Percentiles rank a stretch among this genome's conserved stretches.
phyloP scores from a whole-genome alignment of 108 stramenopile species.

The Schizochytrium sp. region DNA sequence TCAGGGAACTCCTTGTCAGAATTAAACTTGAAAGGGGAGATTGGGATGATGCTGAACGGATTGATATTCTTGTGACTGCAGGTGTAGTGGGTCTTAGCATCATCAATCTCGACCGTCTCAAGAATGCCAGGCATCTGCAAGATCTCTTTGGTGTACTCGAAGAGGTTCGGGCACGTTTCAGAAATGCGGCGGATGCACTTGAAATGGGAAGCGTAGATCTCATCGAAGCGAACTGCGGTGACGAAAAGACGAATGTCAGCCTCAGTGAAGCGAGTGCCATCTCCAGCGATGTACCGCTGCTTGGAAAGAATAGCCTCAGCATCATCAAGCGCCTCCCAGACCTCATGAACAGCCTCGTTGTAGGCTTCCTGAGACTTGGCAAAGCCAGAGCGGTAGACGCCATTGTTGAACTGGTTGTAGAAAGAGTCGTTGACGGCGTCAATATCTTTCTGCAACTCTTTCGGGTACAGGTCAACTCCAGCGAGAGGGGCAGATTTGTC shows the following conservation, averaged over 20 bases:
- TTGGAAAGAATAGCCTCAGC: conserved; percentile 83
- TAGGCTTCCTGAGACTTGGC: conserved; percentile 91
- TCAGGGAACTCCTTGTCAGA: background rate
- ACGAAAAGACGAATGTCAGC: conserved; percentile 95
- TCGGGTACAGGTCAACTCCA: conserved; percentile 88
- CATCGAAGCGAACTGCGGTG: conserved; percentile 93
- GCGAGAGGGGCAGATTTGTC: conserved; percentile 68
- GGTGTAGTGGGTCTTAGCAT: conserved; percentile 95
- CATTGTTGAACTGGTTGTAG: conserved; percentile 91
- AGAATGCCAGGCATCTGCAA: conserved; percentile 90
- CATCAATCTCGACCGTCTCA: conserved; percentile 89
- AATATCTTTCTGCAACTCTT: conserved; percentile 79
- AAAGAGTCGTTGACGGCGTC: conserved; percentile 90
- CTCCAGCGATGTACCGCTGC: conserved; percentile 85
- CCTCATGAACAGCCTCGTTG: conserved; percentile 86
- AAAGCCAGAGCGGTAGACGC: conserved; percentile 96
- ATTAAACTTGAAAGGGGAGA: conserved; percentile 62
- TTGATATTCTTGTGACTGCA: conserved; percentile 76
- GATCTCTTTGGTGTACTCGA: conserved; percentile 93
- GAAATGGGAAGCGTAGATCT: conserved; percentile 91
- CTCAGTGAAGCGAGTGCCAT: conserved; percentile 82
- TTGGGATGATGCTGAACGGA: conserved; percentile 72
- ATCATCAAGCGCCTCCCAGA: conserved; percentile 87
- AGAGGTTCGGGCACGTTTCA: conserved; percentile 83
- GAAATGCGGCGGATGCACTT: conserved; percentile 87